Percentiles rank a stretch among this genome's conserved stretches.
Conservation (phyloP, 208 protist genomes). For the Acanthamoeba culbertsoni region DNA sequence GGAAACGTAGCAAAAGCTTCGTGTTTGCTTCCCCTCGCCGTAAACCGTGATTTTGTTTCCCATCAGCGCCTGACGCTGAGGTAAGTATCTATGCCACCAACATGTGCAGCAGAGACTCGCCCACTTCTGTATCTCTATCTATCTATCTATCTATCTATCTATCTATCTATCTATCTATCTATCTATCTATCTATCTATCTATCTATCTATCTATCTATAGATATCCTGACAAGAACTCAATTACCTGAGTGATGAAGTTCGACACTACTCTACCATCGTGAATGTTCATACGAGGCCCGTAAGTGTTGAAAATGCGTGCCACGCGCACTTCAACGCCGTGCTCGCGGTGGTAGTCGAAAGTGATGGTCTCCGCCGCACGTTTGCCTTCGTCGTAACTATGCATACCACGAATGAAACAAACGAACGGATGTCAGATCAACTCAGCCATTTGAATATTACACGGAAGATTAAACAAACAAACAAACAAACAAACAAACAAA, state of each 20-base stretch:
- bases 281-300: constrained; percentile 92
- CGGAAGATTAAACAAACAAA: background rate
- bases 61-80: background rate
- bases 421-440: background rate
- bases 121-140: no score
- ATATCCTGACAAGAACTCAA: no score
- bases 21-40: constrained; percentile 89
- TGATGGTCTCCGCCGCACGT: constrained; percentile 89
- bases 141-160: no score
- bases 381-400: constrained; percentile 92
- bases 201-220: no score
- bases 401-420: background rate
- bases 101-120: background rate
- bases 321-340: constrained; percentile 89
- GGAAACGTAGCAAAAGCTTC: constrained; percentile 89
- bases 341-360: background rate
- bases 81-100: background rate
- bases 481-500: background rate
- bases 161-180: no score
- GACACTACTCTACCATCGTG: constrained; percentile 93
- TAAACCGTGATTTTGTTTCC: constrained; percentile 88
- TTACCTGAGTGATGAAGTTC: constrained; percentile 89
- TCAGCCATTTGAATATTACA: background rate
- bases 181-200: no score
- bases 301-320: constrained; percentile 95